phyloP scores from a whole-genome alignment of 495 filamentous ascomycete genomes.

The Penicillium subrubescens region DNA sequence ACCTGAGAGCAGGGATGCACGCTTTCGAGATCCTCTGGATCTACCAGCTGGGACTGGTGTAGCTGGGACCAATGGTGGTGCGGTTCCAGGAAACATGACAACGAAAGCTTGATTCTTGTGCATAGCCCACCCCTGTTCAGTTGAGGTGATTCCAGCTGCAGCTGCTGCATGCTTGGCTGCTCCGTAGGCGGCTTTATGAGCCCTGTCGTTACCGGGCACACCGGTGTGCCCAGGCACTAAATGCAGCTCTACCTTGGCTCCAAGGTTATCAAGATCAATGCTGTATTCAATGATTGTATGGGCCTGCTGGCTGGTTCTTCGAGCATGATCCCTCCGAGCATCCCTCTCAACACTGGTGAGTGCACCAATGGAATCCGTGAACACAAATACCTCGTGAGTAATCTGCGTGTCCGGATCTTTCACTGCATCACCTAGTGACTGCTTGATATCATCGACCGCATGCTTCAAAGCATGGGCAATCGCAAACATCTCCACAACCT shows the following conservation, averaged over 20 bases:
- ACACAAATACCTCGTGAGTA: neutral
- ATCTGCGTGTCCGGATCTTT: neutral
- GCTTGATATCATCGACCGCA: neutral
- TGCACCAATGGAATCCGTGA: neutral
- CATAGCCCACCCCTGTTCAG: neutral
- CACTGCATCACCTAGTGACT: neutral
- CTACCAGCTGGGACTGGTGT: neutral
- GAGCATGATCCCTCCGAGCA: neutral
- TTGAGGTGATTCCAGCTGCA: too few relatives aligned
- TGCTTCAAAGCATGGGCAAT: slow-evolving; percentile 2
- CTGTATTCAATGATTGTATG: neutral
- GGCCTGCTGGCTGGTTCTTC: neutral
- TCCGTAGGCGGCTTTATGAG: neutral
- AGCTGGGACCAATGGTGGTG: neutral
- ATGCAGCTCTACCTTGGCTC: neutral
- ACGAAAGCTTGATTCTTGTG: neutral
- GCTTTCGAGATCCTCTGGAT: neutral
- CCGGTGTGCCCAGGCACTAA: neutral
- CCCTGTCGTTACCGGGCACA: neutral
- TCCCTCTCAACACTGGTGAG: neutral
- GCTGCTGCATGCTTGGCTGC: neutral
- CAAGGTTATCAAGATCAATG: neutral
- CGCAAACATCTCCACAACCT: slow-evolving; percentile 6
- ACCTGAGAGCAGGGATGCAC: too few relatives aligned
- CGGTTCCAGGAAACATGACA: neutral